Percentiles rank a stretch among this genome's conserved stretches.
Conservation (phyloP, 2,329 filamentous ascomycete species). For the Curvularia lunata region DNA sequence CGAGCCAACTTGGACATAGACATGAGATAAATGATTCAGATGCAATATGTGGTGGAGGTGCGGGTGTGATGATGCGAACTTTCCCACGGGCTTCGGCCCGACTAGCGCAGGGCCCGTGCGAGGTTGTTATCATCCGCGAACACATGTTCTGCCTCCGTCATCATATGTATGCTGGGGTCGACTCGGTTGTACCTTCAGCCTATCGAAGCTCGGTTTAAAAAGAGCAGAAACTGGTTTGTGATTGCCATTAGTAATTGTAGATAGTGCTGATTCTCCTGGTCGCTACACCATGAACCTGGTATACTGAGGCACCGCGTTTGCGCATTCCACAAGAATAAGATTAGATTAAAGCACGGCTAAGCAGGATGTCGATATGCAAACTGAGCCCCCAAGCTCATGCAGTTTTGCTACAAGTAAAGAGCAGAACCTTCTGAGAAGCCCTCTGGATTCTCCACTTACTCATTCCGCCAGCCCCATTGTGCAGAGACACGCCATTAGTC, state of each 20-base stretch:
- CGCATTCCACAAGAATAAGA: neutral
- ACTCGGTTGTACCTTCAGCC: neutral
- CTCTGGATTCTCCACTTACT: neutral
- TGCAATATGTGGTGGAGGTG: slow-evolving; percentile 10
- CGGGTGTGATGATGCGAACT: slow-evolving; percentile 14
- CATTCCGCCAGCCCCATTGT: neutral
- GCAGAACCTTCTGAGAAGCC: neutral
- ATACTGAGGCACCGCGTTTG: neutral
- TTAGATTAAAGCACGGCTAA: neutral
- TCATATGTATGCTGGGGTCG: neutral
- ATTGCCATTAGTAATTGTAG: neutral
- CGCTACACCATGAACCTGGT: neutral
- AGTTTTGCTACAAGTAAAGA: neutral
- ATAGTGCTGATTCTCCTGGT: neutral
- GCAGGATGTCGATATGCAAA: neutral
- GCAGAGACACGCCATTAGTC: slow-evolving; percentile 3
- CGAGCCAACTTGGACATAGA: slow-evolving; percentile 9
- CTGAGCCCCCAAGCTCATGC: neutral
- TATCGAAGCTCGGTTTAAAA: no score
- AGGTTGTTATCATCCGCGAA: neutral
- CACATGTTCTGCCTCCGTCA: neutral
- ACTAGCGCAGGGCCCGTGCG: slow-evolving; percentile 13
- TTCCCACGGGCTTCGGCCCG: slow-evolving; percentile 17
- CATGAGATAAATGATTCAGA: slow-evolving; percentile 12
- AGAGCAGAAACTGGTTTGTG: neutral